phyloP scores from a whole-genome alignment of 139 green algal species.

The Chlorella sp. region DNA sequence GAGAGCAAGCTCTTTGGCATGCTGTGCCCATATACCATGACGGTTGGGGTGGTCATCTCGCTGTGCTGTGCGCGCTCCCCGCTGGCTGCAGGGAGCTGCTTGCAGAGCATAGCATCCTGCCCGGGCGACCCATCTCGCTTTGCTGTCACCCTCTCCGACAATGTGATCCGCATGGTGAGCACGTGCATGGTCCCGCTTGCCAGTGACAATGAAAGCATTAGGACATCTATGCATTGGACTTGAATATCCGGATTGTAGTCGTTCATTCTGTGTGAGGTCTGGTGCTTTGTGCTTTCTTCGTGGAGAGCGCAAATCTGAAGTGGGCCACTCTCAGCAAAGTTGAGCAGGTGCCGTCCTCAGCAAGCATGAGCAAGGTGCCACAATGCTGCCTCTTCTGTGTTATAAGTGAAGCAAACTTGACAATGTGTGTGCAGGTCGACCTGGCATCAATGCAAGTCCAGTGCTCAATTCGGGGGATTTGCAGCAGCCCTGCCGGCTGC shows the following conservation, averaged over 20 bases:
- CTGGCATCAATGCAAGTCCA: not conserved
- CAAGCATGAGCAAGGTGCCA: not conserved
- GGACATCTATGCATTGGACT: no score
- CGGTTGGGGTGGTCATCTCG: no score
- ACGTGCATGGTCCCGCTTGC: no score
- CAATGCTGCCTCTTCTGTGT: not conserved
- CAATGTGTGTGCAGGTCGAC: not conserved
- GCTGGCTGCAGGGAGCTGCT: not conserved
- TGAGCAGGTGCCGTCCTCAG: no score
- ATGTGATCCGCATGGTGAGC: slow-evolving; percentile 2
- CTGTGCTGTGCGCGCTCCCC: not conserved
- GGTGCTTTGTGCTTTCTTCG: no score
- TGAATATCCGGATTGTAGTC: no score
- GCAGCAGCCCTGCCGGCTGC: not conserved
- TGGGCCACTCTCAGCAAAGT: no score
- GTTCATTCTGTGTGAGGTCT: no score
- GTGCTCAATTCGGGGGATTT: not conserved
- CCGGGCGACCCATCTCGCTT: not conserved
- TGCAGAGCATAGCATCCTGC: not conserved
- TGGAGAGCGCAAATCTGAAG: no score
- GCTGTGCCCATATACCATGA: no score
- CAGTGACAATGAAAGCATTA: no score
- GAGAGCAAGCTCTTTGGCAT: no score
- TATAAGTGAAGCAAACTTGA: not conserved
- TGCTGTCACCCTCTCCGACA: slow-evolving; percentile 3